phyloP scores from a whole-genome alignment of 2,329 filamentous ascomycete genomes.

The Setomelanomma holmii region DNA sequence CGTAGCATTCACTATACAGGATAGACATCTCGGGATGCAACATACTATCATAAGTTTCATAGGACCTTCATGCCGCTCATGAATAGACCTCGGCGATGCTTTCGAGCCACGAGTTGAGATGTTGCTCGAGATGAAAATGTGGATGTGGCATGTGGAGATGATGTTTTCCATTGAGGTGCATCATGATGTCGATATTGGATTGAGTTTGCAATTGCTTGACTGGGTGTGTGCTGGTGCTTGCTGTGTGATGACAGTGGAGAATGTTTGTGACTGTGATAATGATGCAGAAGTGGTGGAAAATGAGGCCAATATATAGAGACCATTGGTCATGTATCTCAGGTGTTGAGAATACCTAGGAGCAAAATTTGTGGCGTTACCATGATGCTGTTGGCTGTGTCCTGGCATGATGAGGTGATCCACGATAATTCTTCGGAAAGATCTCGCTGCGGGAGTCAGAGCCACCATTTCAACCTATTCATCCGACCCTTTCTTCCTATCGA shows the following conservation, averaged over 20 bases:
- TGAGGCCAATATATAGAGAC: not conserved
- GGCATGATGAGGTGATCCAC: not conserved
- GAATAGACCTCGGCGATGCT: not conserved
- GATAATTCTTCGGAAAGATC: not conserved
- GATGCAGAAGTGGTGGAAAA: not conserved
- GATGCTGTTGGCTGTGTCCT: too few relatives aligned
- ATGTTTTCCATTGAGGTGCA: not conserved
- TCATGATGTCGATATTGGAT: not conserved
- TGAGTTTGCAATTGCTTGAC: not conserved
- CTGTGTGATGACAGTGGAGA: not conserved
- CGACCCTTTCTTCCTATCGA: not conserved
- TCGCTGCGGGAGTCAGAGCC: not conserved
- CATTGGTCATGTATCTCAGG: not conserved
- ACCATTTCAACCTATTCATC: not conserved
- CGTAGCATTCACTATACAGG: too few relatives aligned
- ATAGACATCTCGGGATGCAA: too few relatives aligned
- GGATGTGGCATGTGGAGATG: slow-evolving; percentile 1
- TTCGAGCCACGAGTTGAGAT: not conserved
- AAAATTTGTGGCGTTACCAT: not conserved
- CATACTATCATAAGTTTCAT: not conserved
- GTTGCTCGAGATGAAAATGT: not conserved
- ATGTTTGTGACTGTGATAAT: not conserved
- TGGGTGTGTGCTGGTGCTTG: not conserved
- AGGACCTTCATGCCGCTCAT: not conserved
- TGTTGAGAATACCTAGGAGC: not conserved